Percentiles rank a stretch among this genome's conserved stretches.
phyloP scores from a whole-genome alignment of 805 yeast species.

The Ogataea angusta region DNA sequence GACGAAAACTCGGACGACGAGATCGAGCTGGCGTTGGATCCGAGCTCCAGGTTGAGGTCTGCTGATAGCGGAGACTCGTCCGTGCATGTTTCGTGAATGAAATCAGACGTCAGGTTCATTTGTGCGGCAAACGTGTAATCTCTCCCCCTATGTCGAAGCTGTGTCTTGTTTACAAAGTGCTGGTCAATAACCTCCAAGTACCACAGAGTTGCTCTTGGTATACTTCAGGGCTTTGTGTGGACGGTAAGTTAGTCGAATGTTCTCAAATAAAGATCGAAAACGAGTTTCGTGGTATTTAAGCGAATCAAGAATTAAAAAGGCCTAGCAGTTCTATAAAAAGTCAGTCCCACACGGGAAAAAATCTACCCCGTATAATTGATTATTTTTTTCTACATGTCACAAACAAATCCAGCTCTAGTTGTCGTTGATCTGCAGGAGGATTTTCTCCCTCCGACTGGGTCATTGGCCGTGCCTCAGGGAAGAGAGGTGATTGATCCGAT shows the following conservation, averaged over 20 bases:
- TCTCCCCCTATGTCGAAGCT: neutral
- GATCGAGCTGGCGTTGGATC: slow-evolving; percentile 8
- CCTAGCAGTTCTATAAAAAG: neutral
- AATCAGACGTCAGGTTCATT: slow-evolving; percentile 3
- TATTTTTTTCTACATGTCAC: slow-evolving; percentile 1
- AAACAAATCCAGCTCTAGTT: slow-evolving; percentile 51
- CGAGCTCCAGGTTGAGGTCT: slow-evolving; percentile 12
- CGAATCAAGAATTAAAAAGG: neutral
- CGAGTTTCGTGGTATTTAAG: no score
- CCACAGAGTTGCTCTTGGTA: no score
- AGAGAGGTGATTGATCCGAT: slow-evolving; percentile 53
- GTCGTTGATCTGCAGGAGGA: slow-evolving; percentile 85
- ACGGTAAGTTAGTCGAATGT: no score
- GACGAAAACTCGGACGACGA: slow-evolving; percentile 14
- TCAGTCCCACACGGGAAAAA: neutral
- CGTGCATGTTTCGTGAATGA: slow-evolving; percentile 4
- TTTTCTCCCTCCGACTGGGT: slow-evolving; percentile 74
- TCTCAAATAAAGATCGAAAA: no score
- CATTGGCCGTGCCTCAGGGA: slow-evolving; percentile 71
- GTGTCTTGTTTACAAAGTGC: no score
- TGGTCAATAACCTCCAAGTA: no score
- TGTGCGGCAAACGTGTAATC: neutral
- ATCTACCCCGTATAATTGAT: slow-evolving; percentile 1
- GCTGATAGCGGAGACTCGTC: slow-evolving; percentile 14
- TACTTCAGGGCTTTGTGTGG: no score